Base-by-base conservation (phyloP, 2,329 filamentous ascomycete genomes). In the Sporothrix inflata region DNA sequence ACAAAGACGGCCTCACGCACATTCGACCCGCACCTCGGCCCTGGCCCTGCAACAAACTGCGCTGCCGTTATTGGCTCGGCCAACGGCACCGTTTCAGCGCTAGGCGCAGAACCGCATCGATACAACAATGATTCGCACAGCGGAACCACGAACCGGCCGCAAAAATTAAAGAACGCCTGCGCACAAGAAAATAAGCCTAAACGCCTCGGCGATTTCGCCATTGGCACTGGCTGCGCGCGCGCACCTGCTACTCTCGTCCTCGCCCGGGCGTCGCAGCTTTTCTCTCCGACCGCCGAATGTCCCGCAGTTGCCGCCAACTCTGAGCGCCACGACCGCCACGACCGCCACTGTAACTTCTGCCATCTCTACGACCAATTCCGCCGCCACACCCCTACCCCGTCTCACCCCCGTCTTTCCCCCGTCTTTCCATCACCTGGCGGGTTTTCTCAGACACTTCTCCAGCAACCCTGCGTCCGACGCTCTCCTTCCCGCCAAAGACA, bases 261-360 rank as follows among this genome's bases (percentile, higher is more conserved):
- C 16, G 21, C 21, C 38, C 38, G 51, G 67, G 34, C 24, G 71
- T 71, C 61, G 69, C 72, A 73, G 60, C 55, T 14, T 53, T 55
- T 55, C 60, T 16, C 40, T 19, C 70, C 73, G 73, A 71, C 40
- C 68, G 47, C 73, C 73, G 71, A 73, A 67, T 67, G 69, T 73
- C 60, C 73, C 73, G 73, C 73, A 63, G 27, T 57, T 40, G 11
- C 72, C 49, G 49, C 61, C 27, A 24, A 45, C 12, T 12, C 69
- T 57, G 38, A 53, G 12, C 38, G 34, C 34, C 57, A 63, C 55
- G 55, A 60, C 16, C 34, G 53, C 55, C 55, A 61, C 57, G 21
- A 45, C 60, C 38, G 60, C 57, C 57, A 63, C 38, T 27, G 21
- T 47, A 4, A 49, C 21, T 40, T 47, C 16, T 47, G 2, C 24